phyloP scores from a whole-genome alignment of 2,329 filamentous ascomycete genomes.

The Bipolaris oryzae region DNA sequence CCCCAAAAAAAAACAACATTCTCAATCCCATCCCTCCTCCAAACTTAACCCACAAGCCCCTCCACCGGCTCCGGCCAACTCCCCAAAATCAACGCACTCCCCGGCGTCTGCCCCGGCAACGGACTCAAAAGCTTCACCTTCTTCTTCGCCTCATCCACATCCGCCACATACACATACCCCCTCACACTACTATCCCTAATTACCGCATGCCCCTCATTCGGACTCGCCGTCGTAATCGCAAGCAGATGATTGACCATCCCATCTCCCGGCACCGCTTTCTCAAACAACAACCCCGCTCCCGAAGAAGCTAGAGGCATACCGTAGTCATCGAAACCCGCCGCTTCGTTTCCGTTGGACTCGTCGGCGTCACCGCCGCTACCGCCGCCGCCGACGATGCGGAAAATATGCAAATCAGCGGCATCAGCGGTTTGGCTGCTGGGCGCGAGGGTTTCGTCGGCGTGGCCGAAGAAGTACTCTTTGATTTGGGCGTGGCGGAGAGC shows the following conservation, averaged over 20 bases:
- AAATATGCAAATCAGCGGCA: constrained; percentile 76
- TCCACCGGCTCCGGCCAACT: constrained; percentile 85
- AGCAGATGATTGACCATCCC: constrained; percentile 81
- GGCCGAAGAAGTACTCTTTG: constrained; percentile 93
- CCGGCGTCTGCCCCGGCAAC: constrained; percentile 78
- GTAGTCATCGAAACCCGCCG: constrained; percentile 20
- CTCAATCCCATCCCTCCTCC: background rate
- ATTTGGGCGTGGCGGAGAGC: constrained; percentile 76
- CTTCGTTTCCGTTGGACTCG: constrained; percentile 16
- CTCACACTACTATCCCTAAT: constrained; percentile 83
- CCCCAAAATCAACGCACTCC: constrained; percentile 81
- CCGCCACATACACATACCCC: constrained; percentile 91
- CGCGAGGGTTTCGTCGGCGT: constrained; percentile 70
- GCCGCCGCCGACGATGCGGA: constrained; percentile 61
- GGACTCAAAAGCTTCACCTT: constrained; percentile 83
- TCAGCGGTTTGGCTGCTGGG: constrained; percentile 87
- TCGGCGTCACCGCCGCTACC: background rate
- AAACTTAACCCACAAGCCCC: constrained; percentile 63
- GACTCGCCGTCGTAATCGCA: constrained; percentile 79
- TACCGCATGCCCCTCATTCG: constrained; percentile 70
- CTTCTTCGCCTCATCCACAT: constrained; percentile 84
- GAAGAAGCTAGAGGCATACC: constrained; percentile 29
- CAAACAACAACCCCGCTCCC: constrained; percentile 58
- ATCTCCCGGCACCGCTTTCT: constrained; percentile 68
- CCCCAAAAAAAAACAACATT: too few species aligned